Conservation (phyloP, 1,284 basidiomycete genomes). For the Chalciporus sp. region DNA sequence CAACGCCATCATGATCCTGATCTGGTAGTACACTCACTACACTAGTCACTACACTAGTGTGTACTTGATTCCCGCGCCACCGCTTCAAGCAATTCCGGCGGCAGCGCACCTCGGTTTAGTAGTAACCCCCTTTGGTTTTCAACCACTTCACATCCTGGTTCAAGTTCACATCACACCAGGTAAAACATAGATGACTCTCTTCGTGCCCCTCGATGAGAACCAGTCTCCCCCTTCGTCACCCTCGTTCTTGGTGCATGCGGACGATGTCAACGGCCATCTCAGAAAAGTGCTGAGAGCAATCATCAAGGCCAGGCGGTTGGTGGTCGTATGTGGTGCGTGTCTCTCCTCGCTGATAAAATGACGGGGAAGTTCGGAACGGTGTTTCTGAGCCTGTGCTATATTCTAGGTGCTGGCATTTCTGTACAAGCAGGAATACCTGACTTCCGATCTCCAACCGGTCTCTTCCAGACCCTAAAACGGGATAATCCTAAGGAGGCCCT, state of each 20-base stretch:
- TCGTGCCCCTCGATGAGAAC: conserved; percentile 32
- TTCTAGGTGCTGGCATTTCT: conserved; percentile 86
- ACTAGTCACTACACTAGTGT: too few relatives aligned
- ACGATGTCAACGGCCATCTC: conserved; percentile 45
- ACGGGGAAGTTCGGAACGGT: conserved; percentile 13
- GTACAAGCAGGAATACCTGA: conserved; percentile 92
- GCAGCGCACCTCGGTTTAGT: conserved; percentile 11
- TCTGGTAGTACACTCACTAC: too few relatives aligned
- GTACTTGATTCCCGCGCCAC: conserved; percentile 33
- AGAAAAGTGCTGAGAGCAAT: conserved; percentile 63
- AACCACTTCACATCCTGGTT: conserved; percentile 26
- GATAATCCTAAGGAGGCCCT: conserved; percentile 75
- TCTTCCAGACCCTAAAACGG: conserved; percentile 80
- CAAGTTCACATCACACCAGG: conserved; percentile 28
- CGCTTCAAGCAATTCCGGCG: conserved; percentile 4
- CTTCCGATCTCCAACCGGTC: conserved; percentile 82
- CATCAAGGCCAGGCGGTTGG: conserved; percentile 77
- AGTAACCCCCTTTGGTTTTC: conserved; percentile 21
- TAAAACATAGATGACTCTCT: conserved; percentile 30
- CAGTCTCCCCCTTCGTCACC: conserved; percentile 30
- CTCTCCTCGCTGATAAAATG: conserved; percentile 10
- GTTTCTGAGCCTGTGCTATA: not conserved
- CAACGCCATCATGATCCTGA: too few relatives aligned
- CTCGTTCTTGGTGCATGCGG: conserved; percentile 41
- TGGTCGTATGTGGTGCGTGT: conserved; percentile 81